These are phyloP conservation scores for Plasmodium sp. DNA, from an alignment of 169 alveolate species.

Conservation along the genomic window DNA sequence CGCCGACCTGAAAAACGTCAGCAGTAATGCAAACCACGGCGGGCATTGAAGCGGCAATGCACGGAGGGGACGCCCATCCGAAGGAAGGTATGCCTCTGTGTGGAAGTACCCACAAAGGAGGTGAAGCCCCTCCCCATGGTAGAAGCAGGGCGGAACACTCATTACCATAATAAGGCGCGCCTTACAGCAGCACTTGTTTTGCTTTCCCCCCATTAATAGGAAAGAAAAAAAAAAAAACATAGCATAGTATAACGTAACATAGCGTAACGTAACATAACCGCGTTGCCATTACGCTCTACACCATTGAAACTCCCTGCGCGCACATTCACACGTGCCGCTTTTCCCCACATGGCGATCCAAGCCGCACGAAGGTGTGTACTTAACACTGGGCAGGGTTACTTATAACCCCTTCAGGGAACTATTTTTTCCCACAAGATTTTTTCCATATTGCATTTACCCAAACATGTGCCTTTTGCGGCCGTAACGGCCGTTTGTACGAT, in stretches of 20 bases:
- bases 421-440: not conserved
- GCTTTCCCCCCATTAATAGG: not conserved
- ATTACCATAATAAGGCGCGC: not conserved
- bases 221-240: too few species aligned
- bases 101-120: not conserved
- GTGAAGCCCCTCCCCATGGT: not conserved
- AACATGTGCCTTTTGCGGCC: not conserved
- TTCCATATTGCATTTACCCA: not conserved
- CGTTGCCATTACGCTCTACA: not conserved
- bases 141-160: not conserved
- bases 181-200: not conserved
- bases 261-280: not conserved
- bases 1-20: not conserved
- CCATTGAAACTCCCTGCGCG: not conserved
- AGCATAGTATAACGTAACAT: not conserved
- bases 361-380: not conserved
- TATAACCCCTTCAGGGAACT: not conserved
- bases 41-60: not conserved
- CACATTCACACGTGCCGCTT: not conserved
- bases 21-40: constrained; percentile 4
- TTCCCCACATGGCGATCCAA: not conserved
- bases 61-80: not conserved
- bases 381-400: not conserved
- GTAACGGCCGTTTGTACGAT: not conserved
- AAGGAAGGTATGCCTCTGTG: not conserved